Evolutionary conservation across 805 yeast species (phyloP).

Genomic region (Kluyveromyces siamensis): DNA sequence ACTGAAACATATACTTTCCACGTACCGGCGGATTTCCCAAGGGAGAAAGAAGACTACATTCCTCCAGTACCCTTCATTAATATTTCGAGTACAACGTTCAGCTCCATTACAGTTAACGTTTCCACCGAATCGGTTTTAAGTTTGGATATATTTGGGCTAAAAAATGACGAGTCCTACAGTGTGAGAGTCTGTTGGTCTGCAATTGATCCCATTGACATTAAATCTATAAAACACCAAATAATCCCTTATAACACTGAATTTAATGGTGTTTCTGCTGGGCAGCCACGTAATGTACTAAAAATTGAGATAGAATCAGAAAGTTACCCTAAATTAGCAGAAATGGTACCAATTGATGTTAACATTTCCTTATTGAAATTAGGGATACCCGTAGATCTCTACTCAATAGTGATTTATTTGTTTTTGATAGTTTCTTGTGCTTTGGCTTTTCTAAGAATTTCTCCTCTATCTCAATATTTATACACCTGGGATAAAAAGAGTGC

Average conservation of each 20-base stretch:
- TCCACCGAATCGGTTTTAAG: constrained; percentile 2
- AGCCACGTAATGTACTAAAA: constrained; percentile 10
- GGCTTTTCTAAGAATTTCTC: background rate
- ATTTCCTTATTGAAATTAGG: constrained; percentile 14
- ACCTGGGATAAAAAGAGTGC: background rate
- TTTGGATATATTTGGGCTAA: constrained; percentile 11
- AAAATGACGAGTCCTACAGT: constrained; percentile 12
- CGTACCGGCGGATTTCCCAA: constrained; percentile 11
- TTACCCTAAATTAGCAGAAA: constrained; percentile 11
- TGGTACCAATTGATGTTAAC: constrained; percentile 16
- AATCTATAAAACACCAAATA: constrained; percentile 6
- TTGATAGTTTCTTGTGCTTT: constrained; percentile 1
- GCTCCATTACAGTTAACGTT: constrained; percentile 1
- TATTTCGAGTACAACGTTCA: constrained; percentile 2
- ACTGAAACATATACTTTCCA: constrained; percentile 13
- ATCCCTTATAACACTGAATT: constrained; percentile 8
- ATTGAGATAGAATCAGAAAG: constrained; percentile 11
- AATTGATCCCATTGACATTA: constrained; percentile 18
- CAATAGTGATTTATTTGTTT: constrained; percentile 10
- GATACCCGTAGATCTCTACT: constrained; percentile 20
- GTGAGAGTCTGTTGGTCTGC: constrained; percentile 27
- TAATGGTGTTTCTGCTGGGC: constrained; percentile 1
- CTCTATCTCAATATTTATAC: background rate
- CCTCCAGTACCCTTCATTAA: constrained; percentile 6
- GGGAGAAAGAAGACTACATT: constrained; percentile 2